Conservation (phyloP, 164 flowering plant species). For the Vitis vinifera region ASM3070453v1 NC_081809.1:1069501-1070000, state of each 20-base stretch:
- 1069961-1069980: not conserved
- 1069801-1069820: slow-evolving; percentile 87
- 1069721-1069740: slow-evolving; percentile 37
- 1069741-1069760: slow-evolving; percentile 33
- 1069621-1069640: slow-evolving; percentile 16
- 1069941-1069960: not conserved
- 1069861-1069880: slow-evolving; percentile 76
- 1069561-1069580: slow-evolving; percentile 31
- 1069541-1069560: slow-evolving; percentile 55
- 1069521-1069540: slow-evolving; percentile 87
- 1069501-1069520: slow-evolving; percentile 71
- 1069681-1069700: slow-evolving; percentile 44
- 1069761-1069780: slow-evolving; percentile 31
- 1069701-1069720: slow-evolving; percentile 44
- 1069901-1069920: slow-evolving; percentile 41
- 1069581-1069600: slow-evolving; percentile 22
- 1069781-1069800: slow-evolving; percentile 65
- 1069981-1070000: not conserved
- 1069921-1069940: not conserved
- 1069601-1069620: slow-evolving; percentile 31
- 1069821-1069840: slow-evolving; percentile 79
- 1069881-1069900: slow-evolving; percentile 53
- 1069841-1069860: slow-evolving; percentile 71
- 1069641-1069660: slow-evolving; percentile 25
- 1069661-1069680: slow-evolving; percentile 34